Conservation (phyloP, 129 eudicot species). For the Heracleum sosnowskyi region DNA sequence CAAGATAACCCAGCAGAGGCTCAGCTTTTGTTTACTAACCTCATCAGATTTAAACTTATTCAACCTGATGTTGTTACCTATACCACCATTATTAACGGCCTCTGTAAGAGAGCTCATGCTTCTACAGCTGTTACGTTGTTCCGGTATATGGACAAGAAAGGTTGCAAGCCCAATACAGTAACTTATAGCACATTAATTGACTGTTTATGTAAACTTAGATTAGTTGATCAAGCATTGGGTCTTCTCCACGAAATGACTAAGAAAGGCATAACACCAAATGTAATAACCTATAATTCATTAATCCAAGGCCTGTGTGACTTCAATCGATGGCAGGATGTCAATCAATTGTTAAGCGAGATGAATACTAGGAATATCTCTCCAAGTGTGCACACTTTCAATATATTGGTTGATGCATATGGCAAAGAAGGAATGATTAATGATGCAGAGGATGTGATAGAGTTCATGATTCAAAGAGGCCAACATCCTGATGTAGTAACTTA, state of each 20-base stretch:
- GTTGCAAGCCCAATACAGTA: too few relatives aligned
- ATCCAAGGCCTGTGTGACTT: too few relatives aligned
- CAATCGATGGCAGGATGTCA: too few relatives aligned
- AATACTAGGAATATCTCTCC: too few relatives aligned
- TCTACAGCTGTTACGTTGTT: too few relatives aligned
- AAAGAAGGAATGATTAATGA: neutral
- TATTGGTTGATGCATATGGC: slow-evolving; percentile 6
- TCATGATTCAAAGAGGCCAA: neutral
- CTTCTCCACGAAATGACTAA: neutral
- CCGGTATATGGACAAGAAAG: too few relatives aligned
- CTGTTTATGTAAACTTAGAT: neutral
- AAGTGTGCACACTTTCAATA: neutral
- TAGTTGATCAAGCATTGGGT: neutral
- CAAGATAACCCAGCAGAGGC: neutral
- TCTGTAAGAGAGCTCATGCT: too few relatives aligned
- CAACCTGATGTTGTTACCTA: neutral
- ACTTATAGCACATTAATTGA: neutral
- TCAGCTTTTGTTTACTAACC: neutral
- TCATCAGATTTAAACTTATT: neutral
- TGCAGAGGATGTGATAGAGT: neutral
- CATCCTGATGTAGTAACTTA: neutral
- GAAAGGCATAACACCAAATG: neutral
- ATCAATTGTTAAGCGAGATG: too few relatives aligned
- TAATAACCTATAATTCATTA: too few relatives aligned
- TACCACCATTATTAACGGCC: too few relatives aligned